A percentile compares a stretch with the other conserved stretches of the same genome.
Conservation (phyloP, 169 alveolate genomes). For the Eimeria acervulina region DNA sequence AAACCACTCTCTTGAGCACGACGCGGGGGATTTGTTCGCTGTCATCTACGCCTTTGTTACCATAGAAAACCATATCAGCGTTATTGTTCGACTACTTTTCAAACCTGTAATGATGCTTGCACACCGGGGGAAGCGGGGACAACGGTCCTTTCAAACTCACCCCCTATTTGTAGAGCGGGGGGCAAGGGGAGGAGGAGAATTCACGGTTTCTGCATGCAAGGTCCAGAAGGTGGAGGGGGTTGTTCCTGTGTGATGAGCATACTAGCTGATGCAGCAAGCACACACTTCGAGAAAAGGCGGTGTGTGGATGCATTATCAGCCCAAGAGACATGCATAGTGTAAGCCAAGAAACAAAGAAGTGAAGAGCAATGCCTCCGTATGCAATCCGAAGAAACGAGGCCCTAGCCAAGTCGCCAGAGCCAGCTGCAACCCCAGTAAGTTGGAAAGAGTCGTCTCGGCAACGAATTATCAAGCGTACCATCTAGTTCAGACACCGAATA, state of each 20-base stretch:
- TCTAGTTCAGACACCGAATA: not conserved
- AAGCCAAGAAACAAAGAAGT: not conserved
- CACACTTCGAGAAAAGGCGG: not conserved
- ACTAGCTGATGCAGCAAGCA: slow-evolving; percentile 23
- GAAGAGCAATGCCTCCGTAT: not conserved
- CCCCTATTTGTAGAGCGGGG: not conserved
- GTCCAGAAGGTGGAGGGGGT: not conserved
- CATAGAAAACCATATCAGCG: not conserved
- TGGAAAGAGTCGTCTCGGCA: not conserved
- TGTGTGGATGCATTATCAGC: not conserved
- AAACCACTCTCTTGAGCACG: not conserved
- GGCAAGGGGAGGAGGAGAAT: not conserved
- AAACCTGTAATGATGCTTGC: not conserved
- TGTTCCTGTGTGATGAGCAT: not conserved
- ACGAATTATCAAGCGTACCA: not conserved
- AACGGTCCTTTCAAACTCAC: not conserved
- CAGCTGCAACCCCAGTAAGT: not conserved
- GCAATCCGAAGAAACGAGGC: not conserved
- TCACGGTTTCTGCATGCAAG: not conserved
- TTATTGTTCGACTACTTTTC: too few species aligned
- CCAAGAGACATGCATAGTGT: not conserved
- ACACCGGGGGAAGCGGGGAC: not conserved
- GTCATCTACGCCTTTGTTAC: not conserved
- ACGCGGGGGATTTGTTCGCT: not conserved
- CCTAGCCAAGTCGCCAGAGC: not conserved